Percentiles rank a stretch among this genome's conserved stretches.
Conservation (phyloP, 768 basidiomycete species). For the Amylocystis lapponica region DNA sequence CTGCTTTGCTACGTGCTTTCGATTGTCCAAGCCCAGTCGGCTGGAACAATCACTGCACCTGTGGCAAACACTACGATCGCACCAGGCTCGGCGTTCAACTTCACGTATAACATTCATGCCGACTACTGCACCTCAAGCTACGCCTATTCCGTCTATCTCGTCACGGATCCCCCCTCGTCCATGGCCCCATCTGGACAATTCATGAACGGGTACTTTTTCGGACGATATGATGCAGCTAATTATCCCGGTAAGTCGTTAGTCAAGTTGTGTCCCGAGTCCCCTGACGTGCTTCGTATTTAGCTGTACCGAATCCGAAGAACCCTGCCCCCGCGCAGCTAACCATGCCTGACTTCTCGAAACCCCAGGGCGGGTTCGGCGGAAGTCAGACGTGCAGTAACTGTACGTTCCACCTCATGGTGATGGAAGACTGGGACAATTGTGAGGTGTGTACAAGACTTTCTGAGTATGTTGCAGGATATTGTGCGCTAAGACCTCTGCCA, state of each 20-base stretch:
- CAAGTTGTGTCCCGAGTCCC: not conserved
- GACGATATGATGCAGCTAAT: constrained; percentile 36
- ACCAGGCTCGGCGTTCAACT: constrained; percentile 37
- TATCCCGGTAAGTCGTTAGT: constrained; percentile 32
- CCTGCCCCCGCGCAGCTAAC: constrained; percentile 32
- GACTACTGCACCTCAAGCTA: constrained; percentile 40
- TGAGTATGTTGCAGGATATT: not conserved
- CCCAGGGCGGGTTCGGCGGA: constrained; percentile 34
- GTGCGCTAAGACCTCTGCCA: constrained; percentile 1
- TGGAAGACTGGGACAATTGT: constrained; percentile 40
- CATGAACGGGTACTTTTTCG: constrained; percentile 38
- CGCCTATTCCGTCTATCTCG: constrained; percentile 36
- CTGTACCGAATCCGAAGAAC: constrained; percentile 35
- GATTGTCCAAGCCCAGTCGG: too few relatives aligned
- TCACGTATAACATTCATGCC: constrained; percentile 31
- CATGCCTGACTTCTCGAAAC: constrained; percentile 42
- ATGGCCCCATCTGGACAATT: constrained; percentile 24
- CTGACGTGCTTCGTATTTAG: constrained; percentile 17
- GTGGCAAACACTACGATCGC: constrained; percentile 29
- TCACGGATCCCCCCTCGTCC: constrained; percentile 26
- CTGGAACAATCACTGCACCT: constrained; percentile 26
- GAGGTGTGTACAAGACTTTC: constrained; percentile 18
- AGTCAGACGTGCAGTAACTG: constrained; percentile 28
- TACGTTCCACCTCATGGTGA: constrained; percentile 31
- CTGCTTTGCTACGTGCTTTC: too few relatives aligned